Base-by-base conservation (phyloP, 2,329 filamentous ascomycete genomes). In the Simplicillium sp. region DNA sequence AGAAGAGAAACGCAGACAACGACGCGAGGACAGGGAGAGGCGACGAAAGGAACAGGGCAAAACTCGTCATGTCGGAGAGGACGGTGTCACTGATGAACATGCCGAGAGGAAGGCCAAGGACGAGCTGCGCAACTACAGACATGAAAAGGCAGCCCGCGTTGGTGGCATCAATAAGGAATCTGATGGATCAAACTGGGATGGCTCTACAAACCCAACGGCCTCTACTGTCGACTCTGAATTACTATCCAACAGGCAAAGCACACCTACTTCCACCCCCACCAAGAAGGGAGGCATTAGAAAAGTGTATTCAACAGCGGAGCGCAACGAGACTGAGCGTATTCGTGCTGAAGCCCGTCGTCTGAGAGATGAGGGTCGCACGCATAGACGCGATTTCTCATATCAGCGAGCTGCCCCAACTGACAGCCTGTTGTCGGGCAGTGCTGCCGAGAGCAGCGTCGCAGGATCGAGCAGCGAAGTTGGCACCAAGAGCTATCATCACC, bases 151-250 rank as follows among this genome's bases (percentile, higher is more conserved):
- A 2, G 90, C 90, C 1, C 76, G 84, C 39, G 88, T 97, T 2
- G 90, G 90, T 29, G 90, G 90, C 15, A 67, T 97, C 59, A 97
- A 97, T 64, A 81, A 82, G 52, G 72, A 84, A 50, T 73, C 81
- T 34, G 90, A 96, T 50, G 84, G 82, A 45, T 84, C 80, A 44
- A 69, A 77, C 49, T 94, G 87, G 73, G 85, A 94, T 56, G 86
- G 85, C 35, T 76, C 70, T 11, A 77, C 73, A 14, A 79, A 76
- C 60, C 82, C 82, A 37, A 79, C 82, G 49, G 75, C 74, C 54
- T 80, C 79, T 29, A 74, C 70, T 50, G 70, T 77, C 38, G 56
- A 58, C 14, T 73, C 78, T 46, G 74, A 84, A 48, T 68, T 83
- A 32, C 70, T 82, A 40, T 65, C 64, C 42, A 68, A 80, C 60